phyloP scores from a whole-genome alignment of 768 basidiomycete genomes.

The Arthromyces matolae region DNA sequence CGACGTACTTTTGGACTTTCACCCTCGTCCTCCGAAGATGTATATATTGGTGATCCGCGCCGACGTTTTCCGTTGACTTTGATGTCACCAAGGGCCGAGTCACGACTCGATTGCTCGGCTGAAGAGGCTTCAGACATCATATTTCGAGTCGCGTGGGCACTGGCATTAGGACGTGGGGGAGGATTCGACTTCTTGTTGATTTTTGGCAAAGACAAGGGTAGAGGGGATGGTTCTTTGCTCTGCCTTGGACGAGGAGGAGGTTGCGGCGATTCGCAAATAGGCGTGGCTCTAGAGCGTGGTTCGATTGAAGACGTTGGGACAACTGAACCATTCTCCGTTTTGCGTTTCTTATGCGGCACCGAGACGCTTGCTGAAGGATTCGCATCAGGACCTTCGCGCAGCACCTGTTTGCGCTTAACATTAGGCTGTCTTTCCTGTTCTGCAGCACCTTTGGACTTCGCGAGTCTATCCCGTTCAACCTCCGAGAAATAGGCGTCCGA shows the following conservation, averaged over 20 bases:
- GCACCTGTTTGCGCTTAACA: slow-evolving; percentile 39
- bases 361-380: slow-evolving; percentile 19
- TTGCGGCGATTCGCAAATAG: slow-evolving; percentile 37
- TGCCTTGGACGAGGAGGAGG: slow-evolving; percentile 29
- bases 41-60: slow-evolving; percentile 60
- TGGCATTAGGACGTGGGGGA: slow-evolving; percentile 2
- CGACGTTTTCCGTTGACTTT: slow-evolving; percentile 34
- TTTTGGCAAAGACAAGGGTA: slow-evolving; percentile 19
- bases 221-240: slow-evolving; percentile 36
- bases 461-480: slow-evolving; percentile 20
- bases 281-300: slow-evolving; percentile 21
- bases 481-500: slow-evolving; percentile 13
- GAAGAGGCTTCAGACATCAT: slow-evolving; percentile 15
- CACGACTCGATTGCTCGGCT: slow-evolving; percentile 13
- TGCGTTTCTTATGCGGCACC: slow-evolving; percentile 38
- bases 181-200: slow-evolving; percentile 16
- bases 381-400: slow-evolving; percentile 28
- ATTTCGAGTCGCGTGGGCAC: slow-evolving; percentile 7
- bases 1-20: slow-evolving; percentile 27
- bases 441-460: slow-evolving; percentile 5
- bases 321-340: slow-evolving; percentile 31
- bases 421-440: slow-evolving; percentile 10
- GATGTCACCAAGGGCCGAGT: slow-evolving; percentile 12
- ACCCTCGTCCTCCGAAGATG: slow-evolving; percentile 63
- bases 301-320: slow-evolving; percentile 17